Evolutionary conservation across 768 basidiomycete genomes (phyloP).

Genomic region (Pholiota conissans): DNA sequence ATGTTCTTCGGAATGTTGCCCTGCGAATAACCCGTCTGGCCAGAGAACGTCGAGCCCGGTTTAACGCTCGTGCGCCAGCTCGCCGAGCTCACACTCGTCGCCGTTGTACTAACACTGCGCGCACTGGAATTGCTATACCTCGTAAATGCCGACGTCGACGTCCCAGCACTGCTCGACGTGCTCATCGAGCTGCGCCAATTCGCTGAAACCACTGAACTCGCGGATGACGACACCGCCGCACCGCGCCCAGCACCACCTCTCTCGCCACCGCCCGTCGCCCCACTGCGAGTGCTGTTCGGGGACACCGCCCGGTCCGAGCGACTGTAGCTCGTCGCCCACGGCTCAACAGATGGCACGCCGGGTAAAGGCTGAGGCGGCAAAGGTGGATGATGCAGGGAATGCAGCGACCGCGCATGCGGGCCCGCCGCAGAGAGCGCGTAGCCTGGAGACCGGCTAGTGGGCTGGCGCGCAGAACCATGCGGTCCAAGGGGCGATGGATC

Average conservation of each 20-base stretch:
- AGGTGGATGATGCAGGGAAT: constrained; percentile 5
- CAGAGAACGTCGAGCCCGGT: constrained; percentile 26
- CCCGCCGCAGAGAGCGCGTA: constrained; percentile 23
- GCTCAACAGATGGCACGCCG: constrained; percentile 23
- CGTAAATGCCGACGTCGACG: constrained; percentile 73
- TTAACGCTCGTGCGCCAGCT: constrained; percentile 68
- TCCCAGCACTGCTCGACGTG: constrained; percentile 66
- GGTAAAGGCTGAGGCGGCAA: constrained; percentile 3
- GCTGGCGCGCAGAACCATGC: constrained; percentile 13
- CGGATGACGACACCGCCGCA: constrained; percentile 53
- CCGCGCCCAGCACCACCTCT: constrained; percentile 39
- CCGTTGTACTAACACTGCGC: constrained; percentile 76
- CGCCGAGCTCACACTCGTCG: constrained; percentile 73
- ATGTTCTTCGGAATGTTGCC: constrained; percentile 63
- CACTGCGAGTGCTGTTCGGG: constrained; percentile 36
- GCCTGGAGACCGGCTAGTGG: constrained; percentile 27
- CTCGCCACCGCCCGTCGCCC: neutral
- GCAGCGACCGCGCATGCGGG: constrained; percentile 3
- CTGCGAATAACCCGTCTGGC: constrained; percentile 28
- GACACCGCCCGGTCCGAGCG: constrained; percentile 48
- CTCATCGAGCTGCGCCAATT: constrained; percentile 83
- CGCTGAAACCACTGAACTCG: constrained; percentile 61
- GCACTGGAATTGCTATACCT: constrained; percentile 75
- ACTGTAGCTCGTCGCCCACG: constrained; percentile 20
- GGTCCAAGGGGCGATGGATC: constrained; percentile 9